Percentiles rank a stretch among this genome's conserved stretches.
Conservation (phyloP, 2,329 filamentous ascomycete genomes). For the Lecanicillium sp. region DNA sequence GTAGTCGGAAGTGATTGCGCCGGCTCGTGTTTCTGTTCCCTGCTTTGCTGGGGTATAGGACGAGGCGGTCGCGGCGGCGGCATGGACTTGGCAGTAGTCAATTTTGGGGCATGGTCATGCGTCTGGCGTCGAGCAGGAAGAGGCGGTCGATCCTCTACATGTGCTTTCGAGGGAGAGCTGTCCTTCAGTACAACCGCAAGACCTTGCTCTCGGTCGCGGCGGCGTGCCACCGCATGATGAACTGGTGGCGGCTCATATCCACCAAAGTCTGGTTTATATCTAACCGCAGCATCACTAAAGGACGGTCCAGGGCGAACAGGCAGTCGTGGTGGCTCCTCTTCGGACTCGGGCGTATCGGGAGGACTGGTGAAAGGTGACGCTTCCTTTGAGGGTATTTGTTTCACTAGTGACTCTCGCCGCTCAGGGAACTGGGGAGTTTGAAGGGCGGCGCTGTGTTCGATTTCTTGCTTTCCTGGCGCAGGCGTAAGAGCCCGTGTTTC, state of each 20-base stretch:
- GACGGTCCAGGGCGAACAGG: constrained; percentile 43
- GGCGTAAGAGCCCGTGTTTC: constrained; percentile 19
- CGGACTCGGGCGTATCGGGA: constrained; percentile 59
- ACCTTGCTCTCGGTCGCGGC: constrained; percentile 35
- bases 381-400: constrained; percentile 23
- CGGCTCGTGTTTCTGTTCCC: not conserved
- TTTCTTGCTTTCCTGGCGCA: not conserved
- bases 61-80: constrained; percentile 39
- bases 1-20: not conserved
- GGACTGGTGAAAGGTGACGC: constrained; percentile 83
- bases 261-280: constrained; percentile 14
- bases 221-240: constrained; percentile 41
- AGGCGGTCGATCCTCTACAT: constrained; percentile 36
- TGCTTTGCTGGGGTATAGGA: constrained; percentile 15
- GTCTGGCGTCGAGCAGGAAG: constrained; percentile 41
- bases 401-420: constrained; percentile 25
- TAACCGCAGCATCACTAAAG: constrained; percentile 14
- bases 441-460: constrained; percentile 18
- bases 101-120: constrained; percentile 16
- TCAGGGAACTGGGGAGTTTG: constrained; percentile 35
- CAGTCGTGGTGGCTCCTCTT: constrained; percentile 41
- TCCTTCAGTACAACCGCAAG: constrained; percentile 29
- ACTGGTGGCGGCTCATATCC: constrained; percentile 45
- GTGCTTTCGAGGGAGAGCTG: constrained; percentile 30
- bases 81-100: constrained; percentile 18